Conservation (phyloP, 345 rosid species). For the Streptanthus diversifolius region DNA sequence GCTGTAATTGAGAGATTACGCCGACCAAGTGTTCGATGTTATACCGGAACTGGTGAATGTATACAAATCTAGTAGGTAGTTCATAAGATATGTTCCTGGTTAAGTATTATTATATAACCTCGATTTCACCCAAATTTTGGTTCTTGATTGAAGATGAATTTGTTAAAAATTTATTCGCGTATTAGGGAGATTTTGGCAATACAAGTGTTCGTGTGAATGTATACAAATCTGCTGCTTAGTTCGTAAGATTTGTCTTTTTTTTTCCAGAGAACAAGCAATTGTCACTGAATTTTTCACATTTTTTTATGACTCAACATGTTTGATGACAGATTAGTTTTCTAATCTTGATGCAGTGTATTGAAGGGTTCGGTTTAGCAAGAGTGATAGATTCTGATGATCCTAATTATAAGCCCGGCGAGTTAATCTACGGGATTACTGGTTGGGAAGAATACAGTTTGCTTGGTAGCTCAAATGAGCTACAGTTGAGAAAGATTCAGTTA, state of each 20-base stretch:
- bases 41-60: not conserved
- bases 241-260: not conserved
- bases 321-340: not conserved
- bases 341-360: constrained; percentile 43
- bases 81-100: not conserved
- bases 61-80: not conserved
- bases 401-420: constrained; percentile 51
- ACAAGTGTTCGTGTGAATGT: too few relatives aligned
- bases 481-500: constrained; percentile 49
- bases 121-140: too few relatives aligned
- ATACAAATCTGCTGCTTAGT: not conserved
- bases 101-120: too few relatives aligned
- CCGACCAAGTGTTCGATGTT: not conserved
- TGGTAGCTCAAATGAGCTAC: constrained; percentile 17
- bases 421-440: constrained; percentile 54
- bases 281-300: not conserved
- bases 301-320: too few relatives aligned
- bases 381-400: constrained; percentile 64
- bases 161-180: not conserved
- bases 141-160: not conserved
- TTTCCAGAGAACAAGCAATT: not conserved
- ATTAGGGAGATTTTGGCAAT: not conserved
- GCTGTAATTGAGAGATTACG: not conserved
- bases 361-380: constrained; percentile 70
- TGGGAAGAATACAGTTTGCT: constrained; percentile 84